Conservation (phyloP, 257 asterid genomes). For the Nicotiana knightiana region DNA sequence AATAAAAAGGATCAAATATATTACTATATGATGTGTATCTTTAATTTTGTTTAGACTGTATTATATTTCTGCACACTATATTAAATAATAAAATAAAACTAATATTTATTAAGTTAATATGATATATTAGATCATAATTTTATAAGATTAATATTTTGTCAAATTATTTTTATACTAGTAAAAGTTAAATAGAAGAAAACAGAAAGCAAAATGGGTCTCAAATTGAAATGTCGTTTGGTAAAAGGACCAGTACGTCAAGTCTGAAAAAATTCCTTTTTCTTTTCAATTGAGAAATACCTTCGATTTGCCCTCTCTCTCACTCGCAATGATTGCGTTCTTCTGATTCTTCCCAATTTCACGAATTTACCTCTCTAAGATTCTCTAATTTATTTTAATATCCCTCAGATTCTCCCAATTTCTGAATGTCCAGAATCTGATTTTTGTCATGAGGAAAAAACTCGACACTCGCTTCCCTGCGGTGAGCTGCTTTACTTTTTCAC, state of each 20-base stretch:
- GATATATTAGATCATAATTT: too few species aligned
- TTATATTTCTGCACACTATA: too few species aligned
- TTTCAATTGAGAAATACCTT: background rate
- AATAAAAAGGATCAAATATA: too few species aligned
- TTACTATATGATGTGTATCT: too few species aligned
- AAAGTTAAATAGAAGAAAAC: background rate
- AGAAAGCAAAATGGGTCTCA: background rate
- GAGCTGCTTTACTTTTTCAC: slow-evolving; percentile 24
- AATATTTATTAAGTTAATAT: too few species aligned
- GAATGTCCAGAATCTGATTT: slow-evolving; percentile 9
- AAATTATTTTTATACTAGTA: too few species aligned
- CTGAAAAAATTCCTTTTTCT: background rate
- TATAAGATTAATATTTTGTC: too few species aligned
- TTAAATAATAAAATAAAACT: too few species aligned
- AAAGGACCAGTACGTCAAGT: background rate
- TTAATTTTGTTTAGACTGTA: too few species aligned
- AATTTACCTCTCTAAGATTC: background rate
- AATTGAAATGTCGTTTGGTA: background rate
- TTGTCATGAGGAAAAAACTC: slow-evolving; percentile 66
- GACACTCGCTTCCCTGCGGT: slow-evolving; percentile 79
- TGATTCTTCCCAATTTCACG: slow-evolving; percentile 4
- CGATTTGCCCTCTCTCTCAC: background rate
- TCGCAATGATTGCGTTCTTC: background rate
- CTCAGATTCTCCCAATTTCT: background rate
- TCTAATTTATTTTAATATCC: background rate